These are phyloP conservation scores for Solanum bulbocastanum DNA, from an alignment of 257 asterid genomes.

Conservation along the genomic window DNA sequence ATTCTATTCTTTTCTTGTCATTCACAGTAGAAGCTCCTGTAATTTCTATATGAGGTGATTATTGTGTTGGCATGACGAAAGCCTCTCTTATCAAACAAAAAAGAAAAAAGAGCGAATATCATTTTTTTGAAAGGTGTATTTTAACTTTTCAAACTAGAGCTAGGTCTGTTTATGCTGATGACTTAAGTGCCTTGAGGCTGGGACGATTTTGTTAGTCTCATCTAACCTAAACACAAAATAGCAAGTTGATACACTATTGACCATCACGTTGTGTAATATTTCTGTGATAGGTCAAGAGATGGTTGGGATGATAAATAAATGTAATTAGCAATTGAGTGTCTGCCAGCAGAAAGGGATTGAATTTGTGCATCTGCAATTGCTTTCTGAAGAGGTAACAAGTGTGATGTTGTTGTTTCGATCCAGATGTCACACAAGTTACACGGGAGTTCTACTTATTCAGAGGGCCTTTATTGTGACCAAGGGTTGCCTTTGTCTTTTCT, in stretches of 20 bases:
- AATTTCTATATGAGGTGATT: neutral
- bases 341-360: neutral
- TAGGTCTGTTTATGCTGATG: neutral
- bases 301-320: constrained; percentile 22
- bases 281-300: constrained; percentile 50
- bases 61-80: neutral
- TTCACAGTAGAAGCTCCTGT: neutral
- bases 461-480: neutral
- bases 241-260: neutral
- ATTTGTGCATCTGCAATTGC: neutral
- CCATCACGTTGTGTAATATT: neutral
- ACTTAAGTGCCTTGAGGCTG: neutral
- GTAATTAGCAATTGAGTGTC: neutral
- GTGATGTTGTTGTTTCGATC: neutral
- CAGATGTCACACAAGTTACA: neutral
- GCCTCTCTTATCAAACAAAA: no score
- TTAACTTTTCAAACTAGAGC: neutral
- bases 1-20: neutral
- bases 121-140: neutral
- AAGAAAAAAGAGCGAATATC: no score
- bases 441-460: neutral
- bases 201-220: neutral
- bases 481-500: neutral
- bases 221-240: neutral
- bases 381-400: neutral